Conservation (phyloP, 805 yeast genomes). For the Schwanniomyces polymorphus region DNA sequence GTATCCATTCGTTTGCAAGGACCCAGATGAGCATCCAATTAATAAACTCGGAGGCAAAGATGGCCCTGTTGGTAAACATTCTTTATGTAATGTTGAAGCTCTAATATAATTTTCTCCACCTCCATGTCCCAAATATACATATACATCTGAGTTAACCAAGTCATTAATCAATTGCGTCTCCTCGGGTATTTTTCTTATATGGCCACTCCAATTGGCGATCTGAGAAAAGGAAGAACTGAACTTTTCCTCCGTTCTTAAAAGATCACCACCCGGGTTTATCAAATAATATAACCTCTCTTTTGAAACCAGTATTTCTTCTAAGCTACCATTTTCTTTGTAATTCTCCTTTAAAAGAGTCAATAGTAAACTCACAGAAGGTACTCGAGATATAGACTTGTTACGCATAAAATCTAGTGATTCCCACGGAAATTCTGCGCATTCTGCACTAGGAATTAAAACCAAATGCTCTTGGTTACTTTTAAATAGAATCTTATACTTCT, state of each 20-base stretch:
- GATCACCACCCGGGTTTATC: constrained; percentile 82
- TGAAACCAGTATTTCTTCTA: not conserved
- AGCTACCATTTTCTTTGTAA: not conserved
- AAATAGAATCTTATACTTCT: constrained; percentile 14
- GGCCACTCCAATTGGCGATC: constrained; percentile 35
- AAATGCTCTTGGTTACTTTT: constrained; percentile 45
- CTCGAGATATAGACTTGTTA: constrained; percentile 61
- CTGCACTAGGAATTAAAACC: constrained; percentile 66
- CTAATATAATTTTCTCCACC: constrained; percentile 87
- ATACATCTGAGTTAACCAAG: constrained; percentile 44
- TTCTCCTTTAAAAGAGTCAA: constrained; percentile 28
- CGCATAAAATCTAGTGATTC: constrained; percentile 68
- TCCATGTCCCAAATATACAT: constrained; percentile 91
- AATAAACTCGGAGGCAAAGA: constrained; percentile 62
- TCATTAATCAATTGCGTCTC: constrained; percentile 51
- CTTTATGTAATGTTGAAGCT: constrained; percentile 45
- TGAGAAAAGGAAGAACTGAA: constrained; percentile 28
- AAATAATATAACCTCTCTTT: constrained; percentile 45
- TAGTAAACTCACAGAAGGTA: constrained; percentile 62
- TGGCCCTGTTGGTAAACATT: constrained; percentile 22
- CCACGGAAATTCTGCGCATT: constrained; percentile 83
- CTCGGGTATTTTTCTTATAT: constrained; percentile 53
- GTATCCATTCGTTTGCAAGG: constrained; percentile 53
- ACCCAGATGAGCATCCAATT: constrained; percentile 91
- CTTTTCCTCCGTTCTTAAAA: constrained; percentile 59